Evolutionary conservation across 495 filamentous ascomycete species (phyloP), one percentile per base, ranked within the genome.

Genomic region (Pseudotulostoma volvatum): DNA sequence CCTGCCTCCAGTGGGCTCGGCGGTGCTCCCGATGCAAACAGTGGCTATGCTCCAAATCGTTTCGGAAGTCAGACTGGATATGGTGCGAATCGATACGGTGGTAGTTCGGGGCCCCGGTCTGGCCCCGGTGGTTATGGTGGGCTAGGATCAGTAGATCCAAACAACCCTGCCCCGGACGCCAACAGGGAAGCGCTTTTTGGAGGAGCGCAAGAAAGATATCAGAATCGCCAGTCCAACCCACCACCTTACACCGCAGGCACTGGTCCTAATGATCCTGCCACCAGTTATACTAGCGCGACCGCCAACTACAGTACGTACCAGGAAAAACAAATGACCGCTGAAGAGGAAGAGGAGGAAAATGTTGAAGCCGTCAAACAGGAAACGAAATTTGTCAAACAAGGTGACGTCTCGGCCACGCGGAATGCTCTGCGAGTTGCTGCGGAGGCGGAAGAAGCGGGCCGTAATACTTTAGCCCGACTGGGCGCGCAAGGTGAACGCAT

Each of bases 41-140:
- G 50, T 15, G 71, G 69, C 9, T 78, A 80, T 44, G 63, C 71
- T 2, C 69, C 73, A 31, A 74, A 79, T 21, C 66, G 61, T 38
- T 79, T 76, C 54, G 76, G 74, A 25, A 68, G 70, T 31, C 58
- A 73, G 18, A 66, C 68, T 2, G 77, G 76, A 33, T 84, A 82
- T 48, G 81, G 79, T 9, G 56, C 55, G 14, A 73, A 74, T 51
- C 63, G 73, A 51, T 85, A 76, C 42, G 70, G 73, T 33, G 60
- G 50, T 37, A 54, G 57, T 37, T 49, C 44, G 50, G n/a, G n/a
- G n/a, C n/a, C n/a, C n/a, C 65, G 59, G 39, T 64, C 71, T 41
- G 71, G 79, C 25, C 57, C 69, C 36, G 77, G 79, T 43, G 81
- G 81, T 34, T 88, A 88, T 48, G 82, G 82, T 34, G 79, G 79